phyloP scores from a whole-genome alignment of 139 green algal species.

The Chlorella sp. region DNA sequence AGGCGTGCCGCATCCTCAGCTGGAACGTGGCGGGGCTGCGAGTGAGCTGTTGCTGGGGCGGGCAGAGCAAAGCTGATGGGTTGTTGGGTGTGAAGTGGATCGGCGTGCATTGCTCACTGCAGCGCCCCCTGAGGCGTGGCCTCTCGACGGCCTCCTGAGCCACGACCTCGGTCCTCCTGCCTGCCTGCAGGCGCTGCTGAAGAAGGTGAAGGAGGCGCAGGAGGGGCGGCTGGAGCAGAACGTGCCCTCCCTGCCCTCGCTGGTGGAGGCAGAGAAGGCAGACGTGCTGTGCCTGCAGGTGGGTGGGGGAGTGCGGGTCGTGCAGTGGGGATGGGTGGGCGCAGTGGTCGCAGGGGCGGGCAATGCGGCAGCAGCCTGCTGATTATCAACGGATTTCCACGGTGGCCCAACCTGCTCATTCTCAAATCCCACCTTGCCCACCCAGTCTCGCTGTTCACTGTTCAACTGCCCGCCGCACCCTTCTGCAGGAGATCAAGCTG shows the following conservation, averaged over 20 bases:
- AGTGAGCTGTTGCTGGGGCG: neutral
- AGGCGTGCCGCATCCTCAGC: slow-evolving; percentile 36
- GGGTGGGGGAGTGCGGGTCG: neutral
- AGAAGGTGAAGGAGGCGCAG: slow-evolving; percentile 58
- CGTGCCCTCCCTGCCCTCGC: slow-evolving; percentile 16
- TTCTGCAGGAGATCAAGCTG: slow-evolving; percentile 79
- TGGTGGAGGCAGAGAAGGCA: slow-evolving; percentile 61
- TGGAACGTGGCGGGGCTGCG: slow-evolving; percentile 74
- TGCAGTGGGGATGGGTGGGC: neutral
- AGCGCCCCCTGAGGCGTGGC: too few species aligned
- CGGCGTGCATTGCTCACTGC: too few species aligned
- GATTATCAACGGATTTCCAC: too few species aligned
- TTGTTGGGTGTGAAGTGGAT: neutral
- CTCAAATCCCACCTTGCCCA: too few species aligned
- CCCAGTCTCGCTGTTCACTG: neutral
- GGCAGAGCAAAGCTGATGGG: neutral
- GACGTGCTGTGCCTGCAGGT: slow-evolving; percentile 63
- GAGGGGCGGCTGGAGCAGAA: slow-evolving; percentile 4
- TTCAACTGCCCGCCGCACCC: neutral
- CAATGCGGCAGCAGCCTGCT: neutral
- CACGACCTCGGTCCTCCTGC: too few species aligned
- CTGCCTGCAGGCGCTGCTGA: slow-evolving; percentile 68
- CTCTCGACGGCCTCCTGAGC: too few species aligned
- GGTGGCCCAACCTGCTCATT: too few species aligned
- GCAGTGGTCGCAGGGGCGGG: neutral